Evolutionary conservation across 83 land plant species (phyloP).

Genomic region (Picea abies): DNA sequence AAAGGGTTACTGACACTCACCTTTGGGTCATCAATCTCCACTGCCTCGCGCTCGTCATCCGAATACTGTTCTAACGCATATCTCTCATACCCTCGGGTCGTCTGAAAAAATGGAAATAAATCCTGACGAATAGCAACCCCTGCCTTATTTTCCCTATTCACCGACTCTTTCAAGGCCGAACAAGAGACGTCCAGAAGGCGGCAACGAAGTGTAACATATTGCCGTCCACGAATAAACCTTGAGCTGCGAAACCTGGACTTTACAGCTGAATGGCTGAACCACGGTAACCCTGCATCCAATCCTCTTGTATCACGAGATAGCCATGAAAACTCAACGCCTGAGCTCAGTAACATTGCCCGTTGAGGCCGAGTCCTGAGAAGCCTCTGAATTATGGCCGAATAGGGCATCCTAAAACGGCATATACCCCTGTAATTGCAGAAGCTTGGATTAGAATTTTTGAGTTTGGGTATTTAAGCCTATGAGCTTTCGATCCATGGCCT

Average conservation of each 20-base stretch:
- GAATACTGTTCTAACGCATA: not conserved
- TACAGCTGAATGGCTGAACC: not conserved
- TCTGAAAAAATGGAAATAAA: not conserved
- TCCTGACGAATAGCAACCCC: not conserved
- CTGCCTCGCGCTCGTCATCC: not conserved
- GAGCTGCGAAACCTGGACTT: conserved; percentile 3
- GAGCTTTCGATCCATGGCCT: too few relatives aligned
- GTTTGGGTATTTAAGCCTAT: too few relatives aligned
- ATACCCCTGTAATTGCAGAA: not conserved
- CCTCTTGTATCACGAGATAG: not conserved
- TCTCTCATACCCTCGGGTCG: not conserved
- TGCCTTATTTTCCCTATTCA: not conserved
- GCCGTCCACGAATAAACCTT: not conserved
- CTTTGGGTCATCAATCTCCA: not conserved
- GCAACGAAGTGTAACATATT: not conserved
- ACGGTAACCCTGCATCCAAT: not conserved
- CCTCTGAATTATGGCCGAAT: conserved; percentile 1
- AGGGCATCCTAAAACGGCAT: not conserved
- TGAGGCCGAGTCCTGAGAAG: not conserved
- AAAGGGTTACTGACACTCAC: not conserved
- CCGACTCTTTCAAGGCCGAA: not conserved
- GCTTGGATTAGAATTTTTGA: too few relatives aligned
- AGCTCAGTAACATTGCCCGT: not conserved
- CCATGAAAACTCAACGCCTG: not conserved
- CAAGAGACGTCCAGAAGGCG: not conserved